Evolutionary conservation across 169 alveolate species (phyloP), one percentile per base, ranked within the genome.

Genomic region (Plasmodium coatneyi): DNA sequence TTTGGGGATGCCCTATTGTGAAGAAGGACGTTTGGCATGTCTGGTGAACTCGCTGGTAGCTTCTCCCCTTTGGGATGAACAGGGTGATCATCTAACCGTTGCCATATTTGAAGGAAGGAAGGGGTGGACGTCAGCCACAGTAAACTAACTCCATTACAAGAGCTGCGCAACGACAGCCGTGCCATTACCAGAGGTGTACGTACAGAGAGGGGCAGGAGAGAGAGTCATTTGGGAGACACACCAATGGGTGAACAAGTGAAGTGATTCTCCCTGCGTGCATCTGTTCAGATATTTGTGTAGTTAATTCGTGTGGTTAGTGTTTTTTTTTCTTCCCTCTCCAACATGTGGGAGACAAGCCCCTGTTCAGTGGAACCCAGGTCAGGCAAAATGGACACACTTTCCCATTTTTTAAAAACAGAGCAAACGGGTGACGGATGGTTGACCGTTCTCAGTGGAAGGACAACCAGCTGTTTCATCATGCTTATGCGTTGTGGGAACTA

Each of bases 1-100:
- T n/a, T 60, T 60, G 74, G 74, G 32, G 32, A 60, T 60, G 74
- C n/a, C 14, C 56, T 82, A 82, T 28, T 82, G 41, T 56, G 71
- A 43, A 60, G 30, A 2, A n/a, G n/a, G n/a, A n/a, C n/a, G n/a
- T n/a, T n/a, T n/a, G n/a, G n/a, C 54, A 43, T 43, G 2, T 43
- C n/a, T 10, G 74, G 76, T 19, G 9, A 66, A 66, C 39, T 66
- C n/a, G 76, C 36, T 66, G 41, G 36, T 49, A 49, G 22, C 2
- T 49, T 0, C 22, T 3, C 19, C 60, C 3, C 60, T 49, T 12
- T 49, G 25, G 22, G 60, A 49, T 3, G 60, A 12, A 14, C 60
- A 49, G 60, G 60, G 7, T 14, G 16, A 2, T 10, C 54, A 43
- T 43, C 54, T 0, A 10, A 43, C n/a, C n/a, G n/a, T 10, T 43